Percentiles rank a stretch among this genome's conserved stretches.
Conservation (phyloP, 352 stramenopile genomes). For the Globisporangium rhizosaccharum region DNA sequence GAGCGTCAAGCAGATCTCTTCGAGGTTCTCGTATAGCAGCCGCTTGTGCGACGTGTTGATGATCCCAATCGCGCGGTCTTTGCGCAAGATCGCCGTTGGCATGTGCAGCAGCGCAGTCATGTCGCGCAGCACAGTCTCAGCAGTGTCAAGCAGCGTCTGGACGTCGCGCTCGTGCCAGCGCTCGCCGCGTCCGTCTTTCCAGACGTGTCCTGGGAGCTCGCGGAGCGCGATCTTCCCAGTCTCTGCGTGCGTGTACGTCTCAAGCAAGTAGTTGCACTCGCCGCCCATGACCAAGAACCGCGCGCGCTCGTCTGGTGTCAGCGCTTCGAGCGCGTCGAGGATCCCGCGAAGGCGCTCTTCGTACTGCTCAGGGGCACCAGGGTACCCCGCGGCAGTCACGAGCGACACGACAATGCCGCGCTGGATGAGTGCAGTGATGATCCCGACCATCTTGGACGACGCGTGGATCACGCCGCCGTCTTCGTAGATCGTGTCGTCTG, state of each 20-base stretch:
- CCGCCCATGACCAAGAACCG: conserved; percentile 92
- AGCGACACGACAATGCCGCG: conserved; percentile 75
- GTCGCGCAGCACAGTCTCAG: conserved; percentile 61
- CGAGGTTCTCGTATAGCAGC: conserved; percentile 89
- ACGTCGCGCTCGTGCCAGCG: conserved; percentile 87
- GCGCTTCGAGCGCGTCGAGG: conserved; percentile 47
- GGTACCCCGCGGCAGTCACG: conserved; percentile 79
- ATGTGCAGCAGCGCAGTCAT: conserved; percentile 83
- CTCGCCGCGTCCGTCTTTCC: conserved; percentile 77
- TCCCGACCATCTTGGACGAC: conserved; percentile 57
- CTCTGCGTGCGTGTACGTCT: conserved; percentile 44
- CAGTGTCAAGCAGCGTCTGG: conserved; percentile 80
- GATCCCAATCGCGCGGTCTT: conserved; percentile 92
- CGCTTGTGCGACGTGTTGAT: conserved; percentile 83
- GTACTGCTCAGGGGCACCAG: conserved; percentile 55
- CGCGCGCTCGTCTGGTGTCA: conserved; percentile 54
- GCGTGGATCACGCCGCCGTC: conserved; percentile 70
- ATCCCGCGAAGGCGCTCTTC: conserved; percentile 75
- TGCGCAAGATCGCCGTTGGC: conserved; percentile 83
- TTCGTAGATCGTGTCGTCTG: conserved; percentile 85
- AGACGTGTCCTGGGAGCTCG: conserved; percentile 57
- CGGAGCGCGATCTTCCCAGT: conserved; percentile 47
- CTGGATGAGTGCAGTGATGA: conserved; percentile 66
- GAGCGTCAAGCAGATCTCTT: conserved; percentile 92
- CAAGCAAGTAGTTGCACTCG: conserved; percentile 95